phyloP scores from a whole-genome alignment of 179 eudicot species.

The Nepenthes alata region DNA sequence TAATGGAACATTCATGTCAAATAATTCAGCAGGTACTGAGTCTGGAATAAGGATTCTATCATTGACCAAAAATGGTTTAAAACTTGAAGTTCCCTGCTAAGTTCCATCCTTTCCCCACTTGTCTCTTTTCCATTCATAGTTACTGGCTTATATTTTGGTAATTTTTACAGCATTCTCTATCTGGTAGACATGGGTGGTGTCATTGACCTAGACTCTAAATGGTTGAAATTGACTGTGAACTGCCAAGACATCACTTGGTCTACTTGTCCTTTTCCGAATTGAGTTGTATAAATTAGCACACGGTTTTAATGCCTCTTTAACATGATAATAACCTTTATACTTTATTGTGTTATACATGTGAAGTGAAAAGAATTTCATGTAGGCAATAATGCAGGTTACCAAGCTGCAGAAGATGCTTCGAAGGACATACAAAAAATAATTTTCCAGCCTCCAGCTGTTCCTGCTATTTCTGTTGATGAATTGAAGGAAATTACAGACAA shows the following conservation, averaged over 20 bases:
- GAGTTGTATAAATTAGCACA: background rate
- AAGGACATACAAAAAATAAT: conserved; percentile 37
- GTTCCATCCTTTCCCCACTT: no score
- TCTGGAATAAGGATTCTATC: background rate
- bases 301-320: background rate
- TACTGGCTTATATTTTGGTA: no score
- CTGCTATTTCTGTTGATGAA: conserved; percentile 45
- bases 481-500: conserved; percentile 63
- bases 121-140: no score
- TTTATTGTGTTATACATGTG: background rate
- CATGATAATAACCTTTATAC: background rate
- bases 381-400: conserved; percentile 50
- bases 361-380: conserved; percentile 16
- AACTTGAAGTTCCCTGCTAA: no score
- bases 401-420: conserved; percentile 41
- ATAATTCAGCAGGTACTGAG: conserved; percentile 46
- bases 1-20: conserved; percentile 44
- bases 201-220: no score
- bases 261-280: background rate
- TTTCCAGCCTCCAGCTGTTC: conserved; percentile 68
- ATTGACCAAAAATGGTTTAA: no score
- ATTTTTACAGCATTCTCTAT: no score
- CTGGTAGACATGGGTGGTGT: no score
- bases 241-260: background rate
- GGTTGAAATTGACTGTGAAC: no score